phyloP scores from a whole-genome alignment of 768 basidiomycete genomes.

The Tulasnella sp. region DNA sequence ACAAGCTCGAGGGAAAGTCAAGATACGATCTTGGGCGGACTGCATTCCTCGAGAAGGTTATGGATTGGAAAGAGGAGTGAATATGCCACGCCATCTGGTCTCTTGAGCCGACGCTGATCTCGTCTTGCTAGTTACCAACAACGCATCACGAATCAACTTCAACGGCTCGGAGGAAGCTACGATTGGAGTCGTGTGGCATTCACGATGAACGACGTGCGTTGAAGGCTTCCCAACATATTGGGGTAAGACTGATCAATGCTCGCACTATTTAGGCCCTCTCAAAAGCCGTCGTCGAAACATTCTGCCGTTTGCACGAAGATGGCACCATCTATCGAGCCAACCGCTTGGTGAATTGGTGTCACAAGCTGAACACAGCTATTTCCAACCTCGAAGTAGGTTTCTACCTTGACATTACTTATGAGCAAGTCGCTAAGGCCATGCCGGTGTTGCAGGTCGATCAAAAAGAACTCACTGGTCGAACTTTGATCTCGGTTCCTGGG shows the following conservation, averaged over 20 bases:
- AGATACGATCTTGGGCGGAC: conserved; percentile 94
- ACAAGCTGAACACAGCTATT: conserved; percentile 86
- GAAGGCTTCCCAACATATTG: not conserved
- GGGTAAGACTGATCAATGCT: not conserved
- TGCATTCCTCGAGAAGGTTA: conserved; percentile 79
- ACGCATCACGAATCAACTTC: conserved; percentile 84
- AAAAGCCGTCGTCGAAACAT: conserved; percentile 84
- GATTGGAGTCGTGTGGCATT: conserved; percentile 95
- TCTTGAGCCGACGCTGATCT: not conserved
- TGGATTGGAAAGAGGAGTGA: conserved; percentile 96
- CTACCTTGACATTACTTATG: not conserved
- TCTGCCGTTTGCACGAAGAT: conserved; percentile 84
- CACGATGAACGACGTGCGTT: conserved; percentile 80
- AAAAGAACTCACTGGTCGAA: conserved; percentile 76
- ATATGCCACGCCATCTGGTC: conserved; percentile 28
- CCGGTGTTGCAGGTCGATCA: conserved; percentile 65
- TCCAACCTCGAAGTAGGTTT: conserved; percentile 85
- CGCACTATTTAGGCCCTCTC: conserved; percentile 51
- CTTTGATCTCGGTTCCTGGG: conserved; percentile 82
- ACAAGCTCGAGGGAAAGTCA: conserved; percentile 71
- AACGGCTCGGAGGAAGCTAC: conserved; percentile 82
- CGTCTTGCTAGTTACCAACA: conserved; percentile 62
- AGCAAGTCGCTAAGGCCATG: not conserved
- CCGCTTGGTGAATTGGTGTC: conserved; percentile 97
- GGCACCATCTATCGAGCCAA: conserved; percentile 93